These are phyloP conservation scores for Corymbia maculata DNA, from an alignment of 345 rosid genomes.

Conservation along the genomic window DNA sequence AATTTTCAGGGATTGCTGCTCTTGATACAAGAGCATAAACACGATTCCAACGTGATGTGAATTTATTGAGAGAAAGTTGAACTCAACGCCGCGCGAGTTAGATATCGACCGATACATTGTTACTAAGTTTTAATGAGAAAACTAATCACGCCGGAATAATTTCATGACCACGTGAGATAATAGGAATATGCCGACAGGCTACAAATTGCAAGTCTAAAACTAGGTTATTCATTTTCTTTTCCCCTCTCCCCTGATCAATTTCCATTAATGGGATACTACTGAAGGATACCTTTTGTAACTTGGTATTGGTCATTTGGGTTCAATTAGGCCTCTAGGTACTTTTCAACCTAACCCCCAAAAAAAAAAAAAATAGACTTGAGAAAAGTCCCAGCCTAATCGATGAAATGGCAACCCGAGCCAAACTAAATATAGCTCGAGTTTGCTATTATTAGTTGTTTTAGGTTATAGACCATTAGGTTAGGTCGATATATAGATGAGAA, in stretches of 20 bases:
- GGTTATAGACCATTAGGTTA: not conserved
- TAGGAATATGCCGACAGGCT: not conserved
- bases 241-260: not conserved
- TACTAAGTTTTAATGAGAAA: not conserved
- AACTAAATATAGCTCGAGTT: not conserved
- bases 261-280: not conserved
- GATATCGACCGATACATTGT: not conserved
- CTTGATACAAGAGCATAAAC: not conserved
- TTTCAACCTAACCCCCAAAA: not conserved
- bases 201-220: not conserved
- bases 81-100: not conserved
- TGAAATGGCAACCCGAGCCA: not conserved
- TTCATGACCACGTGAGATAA: not conserved
- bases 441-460: not conserved
- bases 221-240: not conserved
- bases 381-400: not conserved
- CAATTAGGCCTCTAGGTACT: not conserved
- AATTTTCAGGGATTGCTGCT: not conserved
- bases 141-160: not conserved
- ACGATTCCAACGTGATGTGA: not conserved
- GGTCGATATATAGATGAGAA: not conserved
- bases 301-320: not conserved
- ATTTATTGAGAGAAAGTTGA: not conserved
- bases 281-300: not conserved
- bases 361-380: not conserved